Evolutionary conservation across 805 yeast species (phyloP).

Genomic region (Scheffersomyces lignosus): DNA sequence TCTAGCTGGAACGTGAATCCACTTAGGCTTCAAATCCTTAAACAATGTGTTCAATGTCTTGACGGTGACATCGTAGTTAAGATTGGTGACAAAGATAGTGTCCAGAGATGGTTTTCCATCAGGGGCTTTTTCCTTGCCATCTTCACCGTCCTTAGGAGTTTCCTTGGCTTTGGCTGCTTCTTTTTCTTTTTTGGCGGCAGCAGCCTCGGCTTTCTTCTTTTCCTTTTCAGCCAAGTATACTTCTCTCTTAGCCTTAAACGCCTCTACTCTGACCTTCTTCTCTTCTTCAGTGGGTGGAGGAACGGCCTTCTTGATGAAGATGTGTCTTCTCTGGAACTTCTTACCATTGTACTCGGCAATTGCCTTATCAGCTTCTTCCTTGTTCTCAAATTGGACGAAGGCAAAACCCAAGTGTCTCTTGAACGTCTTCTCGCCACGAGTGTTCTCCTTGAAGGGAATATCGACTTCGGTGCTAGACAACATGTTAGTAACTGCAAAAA

Average conservation of each 20-base stretch:
- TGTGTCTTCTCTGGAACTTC: conserved; percentile 46
- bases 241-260: conserved; percentile 26
- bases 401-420: conserved; percentile 57
- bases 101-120: conserved; percentile 57
- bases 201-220: conserved; percentile 13
- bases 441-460: conserved; percentile 47
- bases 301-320: conserved; percentile 54
- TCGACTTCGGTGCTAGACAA: conserved; percentile 44
- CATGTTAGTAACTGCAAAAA: conserved; percentile 13
- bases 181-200: conserved; percentile 15
- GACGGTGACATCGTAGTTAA: conserved; percentile 51
- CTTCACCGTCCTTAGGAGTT: conserved; percentile 9
- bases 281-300: conserved; percentile 52
- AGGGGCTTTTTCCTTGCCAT: conserved; percentile 18
- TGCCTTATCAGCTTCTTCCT: conserved; percentile 45
- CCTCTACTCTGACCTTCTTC: conserved; percentile 36
- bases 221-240: conserved; percentile 12
- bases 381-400: conserved; percentile 52
- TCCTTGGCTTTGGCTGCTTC: too few relatives aligned
- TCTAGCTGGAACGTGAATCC: conserved; percentile 61
- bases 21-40: conserved; percentile 50
- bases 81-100: conserved; percentile 62
- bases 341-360: conserved; percentile 42
- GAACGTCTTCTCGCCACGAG: conserved; percentile 35
- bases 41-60: conserved; percentile 48